Evolutionary conservation across 129 eudicot genomes (phyloP), one percentile per base, ranked within the genome.

Genomic region (Helichrysum umbraculigerum): DNA sequence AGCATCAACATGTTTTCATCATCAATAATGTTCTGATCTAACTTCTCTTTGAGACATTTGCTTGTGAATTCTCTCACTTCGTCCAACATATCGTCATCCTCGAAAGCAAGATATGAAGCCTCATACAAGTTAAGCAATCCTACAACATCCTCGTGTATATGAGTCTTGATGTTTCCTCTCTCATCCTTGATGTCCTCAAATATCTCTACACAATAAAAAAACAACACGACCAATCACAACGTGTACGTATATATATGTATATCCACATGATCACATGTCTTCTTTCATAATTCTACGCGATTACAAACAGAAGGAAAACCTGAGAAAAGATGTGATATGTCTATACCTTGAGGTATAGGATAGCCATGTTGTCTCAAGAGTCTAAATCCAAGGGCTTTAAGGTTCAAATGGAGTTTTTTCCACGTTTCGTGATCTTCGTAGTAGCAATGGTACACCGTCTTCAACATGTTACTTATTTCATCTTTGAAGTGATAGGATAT

Each of bases 121-220:
- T 87, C 92, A 8, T 87, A 85, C 61, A 87, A 64, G 41, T 39
- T 61, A 8, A 87, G 68, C 76, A 88, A 52, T 19, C 86, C 82
- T 21, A 74, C 79, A 0, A 65, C 17, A 39, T 88, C 88, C 41
- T 68, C 30, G 7, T 52, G 10, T 10, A 75, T 32, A 34, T 22
- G 5, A 2, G 58, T 16, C 62, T 83, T 81, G 22, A 88, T 74
- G 39, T 69, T 56, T 28, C 88, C 86, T 0, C 29, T 32, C 62
- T 85, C 85, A 44, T 82, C 79, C 76, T 14, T 81, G 57, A 88
- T 85, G 62, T 47, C 58, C 20, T 62, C 22, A 42, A 86, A 83
- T 42, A 81, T 82, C 52, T 81, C 88, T 83, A 34, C 68, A 79
- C 52, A 42, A 35, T 25, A 7, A 17, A 75, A 19, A 34, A 25